Evolutionary conservation across 306 rosid genomes (phyloP), one percentile per base, ranked within the genome.

Genomic region (Argentina anserina): DNA sequence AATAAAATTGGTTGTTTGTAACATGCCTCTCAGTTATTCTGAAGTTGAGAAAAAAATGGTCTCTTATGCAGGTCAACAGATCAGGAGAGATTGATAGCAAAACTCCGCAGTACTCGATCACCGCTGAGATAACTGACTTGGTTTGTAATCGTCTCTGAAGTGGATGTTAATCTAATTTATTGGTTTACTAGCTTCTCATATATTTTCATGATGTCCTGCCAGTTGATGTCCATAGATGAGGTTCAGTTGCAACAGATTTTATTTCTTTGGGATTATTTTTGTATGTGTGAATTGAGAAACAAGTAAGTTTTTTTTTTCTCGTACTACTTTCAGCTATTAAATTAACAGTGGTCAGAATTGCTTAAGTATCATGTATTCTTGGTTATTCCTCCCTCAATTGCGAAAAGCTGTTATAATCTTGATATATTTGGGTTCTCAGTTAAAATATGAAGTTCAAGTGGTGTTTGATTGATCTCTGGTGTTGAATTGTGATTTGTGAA

Each of bases 221-320:
- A 93, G 98, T 90, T 72, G 39, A 46, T 92, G 71, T 86, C 90
- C 23, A 78, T 93, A 73, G 84, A 93, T 60, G 97, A 91, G 81
- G 84, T 80, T 80, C 98, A 93, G 91, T 74, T 93, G 76, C 97
- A 78, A 37, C 94, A 82, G 71, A 79, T 93, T 71, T 81, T 88
- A 62, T 58, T 81, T 74, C 75, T 91, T 41, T 93, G 87, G 88
- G 92, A 93, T 87, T 90, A 85, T 79, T 62, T 93, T 29, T 79
- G 84, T 86, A 86, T 78, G 40, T 87, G 86, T 65, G 88, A 78
- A 77, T 83, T 93, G 72, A 85, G 97, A 76, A 93, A 91, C 60
- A 91, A 78, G 98, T 93, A 81, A 85, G 97, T 84, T 58, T 55
- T 39, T 28, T 47, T 61, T 34, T 55, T 56, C 29, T 28, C 71